Conservation (phyloP, 257 asterid species). For the Eucommia ulmoides region DNA sequence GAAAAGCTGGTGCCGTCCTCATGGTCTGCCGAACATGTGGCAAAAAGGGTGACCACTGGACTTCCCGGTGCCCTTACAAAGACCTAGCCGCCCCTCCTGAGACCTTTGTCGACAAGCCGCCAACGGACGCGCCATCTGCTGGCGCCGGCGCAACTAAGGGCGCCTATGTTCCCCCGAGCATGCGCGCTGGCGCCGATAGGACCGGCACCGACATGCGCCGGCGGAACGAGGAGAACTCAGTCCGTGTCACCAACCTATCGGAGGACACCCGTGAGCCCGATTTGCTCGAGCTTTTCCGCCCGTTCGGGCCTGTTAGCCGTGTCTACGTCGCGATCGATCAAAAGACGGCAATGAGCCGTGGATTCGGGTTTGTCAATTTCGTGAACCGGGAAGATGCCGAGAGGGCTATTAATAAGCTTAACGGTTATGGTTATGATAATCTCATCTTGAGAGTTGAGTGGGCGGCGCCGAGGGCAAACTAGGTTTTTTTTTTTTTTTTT, state of each 20-base stretch:
- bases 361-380: constrained; percentile 88
- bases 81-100: constrained; percentile 6
- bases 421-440: constrained; percentile 86
- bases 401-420: constrained; percentile 87
- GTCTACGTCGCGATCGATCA: constrained; percentile 82
- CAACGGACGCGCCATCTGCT: background rate
- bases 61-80: constrained; percentile 9
- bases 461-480: constrained; percentile 89
- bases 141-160: constrained; percentile 1
- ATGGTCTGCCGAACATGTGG: constrained; percentile 10
- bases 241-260: constrained; percentile 6
- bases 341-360: constrained; percentile 72
- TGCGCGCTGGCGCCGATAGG: constrained; percentile 2
- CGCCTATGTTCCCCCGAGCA: constrained; percentile 8
- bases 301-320: constrained; percentile 64
- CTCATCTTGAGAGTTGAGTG: constrained; percentile 93
- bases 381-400: constrained; percentile 78
- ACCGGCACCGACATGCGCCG: constrained; percentile 8
- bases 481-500: constrained; percentile 13
- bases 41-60: constrained; percentile 9
- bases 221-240: constrained; percentile 10
- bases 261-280: constrained; percentile 9
- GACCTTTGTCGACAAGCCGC: constrained; percentile 1
- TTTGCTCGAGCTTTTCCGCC: constrained; percentile 7
- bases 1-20: constrained; percentile 4